Percentiles rank a stretch among this genome's conserved stretches.
These are phyloP conservation scores for Pseudocercospora ulei DNA, from an alignment of 2,329 filamentous ascomycete species.

Conservation along the genomic window DNA sequence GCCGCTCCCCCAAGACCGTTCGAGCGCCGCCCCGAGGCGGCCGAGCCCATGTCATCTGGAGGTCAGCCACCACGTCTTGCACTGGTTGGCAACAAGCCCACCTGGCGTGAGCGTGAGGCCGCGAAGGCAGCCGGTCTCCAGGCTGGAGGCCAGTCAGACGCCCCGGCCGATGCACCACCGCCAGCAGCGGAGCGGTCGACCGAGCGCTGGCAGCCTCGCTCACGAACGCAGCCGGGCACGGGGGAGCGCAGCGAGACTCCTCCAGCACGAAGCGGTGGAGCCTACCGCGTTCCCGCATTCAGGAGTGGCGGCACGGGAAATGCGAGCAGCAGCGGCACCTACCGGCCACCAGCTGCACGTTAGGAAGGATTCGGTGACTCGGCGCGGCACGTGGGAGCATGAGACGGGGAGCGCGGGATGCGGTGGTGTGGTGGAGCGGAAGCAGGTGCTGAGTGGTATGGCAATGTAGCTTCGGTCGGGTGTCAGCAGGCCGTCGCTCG, in stretches of 20 bases:
- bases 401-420: background rate
- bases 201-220: slow-evolving; percentile 24
- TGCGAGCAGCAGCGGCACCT: slow-evolving; percentile 24
- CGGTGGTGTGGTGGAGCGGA: too few species aligned
- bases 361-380: slow-evolving; percentile 5
- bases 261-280: slow-evolving; percentile 16
- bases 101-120: slow-evolving; percentile 65
- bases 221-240: slow-evolving; percentile 20
- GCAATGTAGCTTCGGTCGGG: too few species aligned
- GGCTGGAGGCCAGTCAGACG: slow-evolving; percentile 21
- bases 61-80: slow-evolving; percentile 52
- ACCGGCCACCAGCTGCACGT: slow-evolving; percentile 24
- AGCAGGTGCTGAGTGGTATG: too few species aligned
- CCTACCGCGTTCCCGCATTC: slow-evolving; percentile 25
- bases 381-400: background rate
- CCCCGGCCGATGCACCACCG: slow-evolving; percentile 26
- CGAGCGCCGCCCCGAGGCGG: slow-evolving; percentile 22
- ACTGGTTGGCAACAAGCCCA: slow-evolving; percentile 49
- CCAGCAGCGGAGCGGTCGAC: slow-evolving; percentile 24
- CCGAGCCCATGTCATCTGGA: slow-evolving; percentile 44
- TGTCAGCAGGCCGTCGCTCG: too few species aligned
- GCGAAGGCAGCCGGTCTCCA: slow-evolving; percentile 35
- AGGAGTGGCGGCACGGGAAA: slow-evolving; percentile 13
- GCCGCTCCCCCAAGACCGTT: slow-evolving; percentile 38
- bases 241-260: slow-evolving; percentile 22